These are phyloP conservation scores for Fusarium oxysporum DNA, from an alignment of 2,329 filamentous ascomycete genomes.

Conservation along the genomic window DNA sequence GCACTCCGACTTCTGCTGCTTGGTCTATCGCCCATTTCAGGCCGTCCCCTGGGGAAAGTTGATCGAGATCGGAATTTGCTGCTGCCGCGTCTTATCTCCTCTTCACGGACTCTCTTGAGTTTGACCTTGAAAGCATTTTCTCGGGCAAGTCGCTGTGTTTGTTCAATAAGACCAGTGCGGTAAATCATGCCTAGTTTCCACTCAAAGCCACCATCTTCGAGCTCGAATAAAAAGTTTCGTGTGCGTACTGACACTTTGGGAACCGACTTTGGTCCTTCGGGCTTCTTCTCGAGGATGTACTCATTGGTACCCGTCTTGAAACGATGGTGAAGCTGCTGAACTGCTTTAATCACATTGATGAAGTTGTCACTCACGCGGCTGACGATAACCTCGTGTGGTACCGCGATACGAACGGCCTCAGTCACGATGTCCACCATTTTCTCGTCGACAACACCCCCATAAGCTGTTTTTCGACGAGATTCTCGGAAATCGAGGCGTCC, in stretches of 20 bases:
- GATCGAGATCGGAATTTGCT: slow-evolving; percentile 68
- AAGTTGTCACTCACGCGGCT: slow-evolving; percentile 95
- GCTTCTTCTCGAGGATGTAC: slow-evolving; percentile 86
- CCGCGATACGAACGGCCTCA: slow-evolving; percentile 86
- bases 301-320: slow-evolving; percentile 90
- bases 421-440: slow-evolving; percentile 85
- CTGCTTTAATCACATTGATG: slow-evolving; percentile 86
- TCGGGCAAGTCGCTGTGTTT: slow-evolving; percentile 87
- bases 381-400: slow-evolving; percentile 91
- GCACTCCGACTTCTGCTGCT: slow-evolving; percentile 67
- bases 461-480: slow-evolving; percentile 74
- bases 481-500: slow-evolving; percentile 84
- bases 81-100: slow-evolving; percentile 68
- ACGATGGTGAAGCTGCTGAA: slow-evolving; percentile 90
- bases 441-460: slow-evolving; percentile 72
- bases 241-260: slow-evolving; percentile 87
- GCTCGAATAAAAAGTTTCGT: slow-evolving; percentile 86
- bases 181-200: slow-evolving; percentile 98
- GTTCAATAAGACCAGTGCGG: slow-evolving; percentile 86
- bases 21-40: slow-evolving; percentile 47
- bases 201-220: slow-evolving; percentile 96
- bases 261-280: slow-evolving; percentile 86
- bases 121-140: slow-evolving; percentile 93
- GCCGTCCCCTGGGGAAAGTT: slow-evolving; percentile 54
- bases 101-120: slow-evolving; percentile 82